These are phyloP conservation scores for Colletotrichum melonis DNA, from an alignment of 2,329 filamentous ascomycete species.

Conservation along the genomic window DNA sequence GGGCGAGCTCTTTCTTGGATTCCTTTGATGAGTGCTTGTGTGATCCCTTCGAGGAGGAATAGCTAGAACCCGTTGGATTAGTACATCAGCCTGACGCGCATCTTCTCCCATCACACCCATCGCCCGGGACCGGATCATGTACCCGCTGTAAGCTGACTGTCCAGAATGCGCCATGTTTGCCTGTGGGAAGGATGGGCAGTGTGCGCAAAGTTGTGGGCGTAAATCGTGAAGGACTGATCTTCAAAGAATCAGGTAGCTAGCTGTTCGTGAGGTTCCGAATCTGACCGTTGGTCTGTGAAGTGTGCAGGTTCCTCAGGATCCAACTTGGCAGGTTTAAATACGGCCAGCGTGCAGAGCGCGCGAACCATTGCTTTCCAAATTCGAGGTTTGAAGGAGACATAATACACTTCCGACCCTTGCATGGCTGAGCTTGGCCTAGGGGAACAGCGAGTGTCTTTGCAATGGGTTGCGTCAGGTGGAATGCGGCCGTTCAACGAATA, in stretches of 20 bases:
- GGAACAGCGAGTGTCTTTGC: not conserved
- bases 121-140: not conserved
- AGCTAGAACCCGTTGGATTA: not conserved
- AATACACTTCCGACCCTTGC: not conserved
- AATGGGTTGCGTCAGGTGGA: not conserved
- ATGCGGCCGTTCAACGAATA: not conserved
- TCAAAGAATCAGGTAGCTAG: not conserved
- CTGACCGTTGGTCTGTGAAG: not conserved
- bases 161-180: not conserved
- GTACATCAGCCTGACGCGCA: not conserved
- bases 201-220: too few species aligned
- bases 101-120: not conserved
- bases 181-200: not conserved
- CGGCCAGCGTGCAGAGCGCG: not conserved
- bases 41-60: not conserved
- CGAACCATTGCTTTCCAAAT: not conserved
- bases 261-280: not conserved
- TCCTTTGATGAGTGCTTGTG: not conserved
- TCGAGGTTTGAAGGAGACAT: not conserved
- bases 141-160: constrained; percentile 5
- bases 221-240: not conserved
- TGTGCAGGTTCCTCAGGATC: not conserved
- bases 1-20: accelerated
- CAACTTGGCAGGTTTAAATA: not conserved
- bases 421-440: not conserved